Evolutionary conservation across 768 basidiomycete species (phyloP), one percentile per base, ranked within the genome.

Genomic region (Naganishia kalamii): DNA sequence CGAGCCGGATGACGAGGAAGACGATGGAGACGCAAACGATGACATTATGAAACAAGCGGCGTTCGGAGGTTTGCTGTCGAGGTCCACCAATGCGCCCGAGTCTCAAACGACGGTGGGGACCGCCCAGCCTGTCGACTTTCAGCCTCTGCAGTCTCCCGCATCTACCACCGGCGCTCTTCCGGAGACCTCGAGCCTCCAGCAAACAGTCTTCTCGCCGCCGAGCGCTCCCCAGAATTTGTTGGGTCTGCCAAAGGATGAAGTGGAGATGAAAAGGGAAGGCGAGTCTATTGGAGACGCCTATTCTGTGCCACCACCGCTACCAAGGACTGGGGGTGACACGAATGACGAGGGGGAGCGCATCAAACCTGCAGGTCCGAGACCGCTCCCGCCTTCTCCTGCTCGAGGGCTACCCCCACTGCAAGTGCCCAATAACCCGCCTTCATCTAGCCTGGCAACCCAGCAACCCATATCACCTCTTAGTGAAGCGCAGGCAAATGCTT

Each of bases 231-330:
- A 33, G n/a, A 41, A 35, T 12, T 11, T 67, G 0, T 33, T 74
- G 17, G 68, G 69, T 40, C 32, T 73, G 30, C 69, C 70, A 8
- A 70, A 71, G 30, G 76, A 77, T 50, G 76, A 77, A 62, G 49
- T 77, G 13, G 74, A 75, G 49, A 27, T 72, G 67, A 77, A 75
- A 65, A 75, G 75, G 52, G 69, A 66, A n/a, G 65, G 63, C 11
- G 71, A 65, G 29, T 67, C 67, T 19, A 67, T 66, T 13, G 63
- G 65, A 13, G 72, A 72, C 1, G 69, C 69, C 0, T 71, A 70
- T n/a, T 69, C 69, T 2, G 63, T 51, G 1, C 70, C 70, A 4
- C 71, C 71, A 32, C 70, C 70, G 29, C 73, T 71, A 1, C 70
- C 70, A 8, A 65, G 52, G 12, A 10, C 19, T 19, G n/a, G 21